phyloP scores from a whole-genome alignment of 257 asterid genomes.

The Rauvolfia tetraphylla region DNA sequence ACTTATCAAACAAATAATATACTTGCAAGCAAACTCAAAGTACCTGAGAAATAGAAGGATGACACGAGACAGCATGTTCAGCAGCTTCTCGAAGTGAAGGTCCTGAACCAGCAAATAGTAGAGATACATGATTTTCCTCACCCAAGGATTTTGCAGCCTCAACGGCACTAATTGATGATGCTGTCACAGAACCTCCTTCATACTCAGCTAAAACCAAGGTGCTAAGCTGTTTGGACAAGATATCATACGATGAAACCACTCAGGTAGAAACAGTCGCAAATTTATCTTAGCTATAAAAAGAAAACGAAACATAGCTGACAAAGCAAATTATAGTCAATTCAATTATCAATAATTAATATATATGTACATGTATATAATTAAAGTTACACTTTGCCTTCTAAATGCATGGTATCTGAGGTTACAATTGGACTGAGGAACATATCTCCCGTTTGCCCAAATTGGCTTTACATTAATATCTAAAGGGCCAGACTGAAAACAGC shows the following conservation, averaged over 20 bases:
- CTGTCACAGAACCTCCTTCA: conserved; percentile 65
- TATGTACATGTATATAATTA: background rate
- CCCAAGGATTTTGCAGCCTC: conserved; percentile 81
- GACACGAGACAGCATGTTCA: conserved; percentile 65
- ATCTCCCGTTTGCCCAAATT: background rate
- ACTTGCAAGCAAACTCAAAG: background rate
- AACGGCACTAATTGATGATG: conserved; percentile 71
- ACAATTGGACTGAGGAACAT: background rate
- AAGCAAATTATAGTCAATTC: background rate
- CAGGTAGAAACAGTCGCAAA: background rate
- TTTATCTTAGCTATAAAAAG: background rate
- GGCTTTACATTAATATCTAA: background rate
- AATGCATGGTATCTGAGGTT: background rate
- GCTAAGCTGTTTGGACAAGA: conserved; percentile 47
- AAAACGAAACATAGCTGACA: background rate
- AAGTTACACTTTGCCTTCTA: background rate
- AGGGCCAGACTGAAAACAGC: background rate
- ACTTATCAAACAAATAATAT: background rate
- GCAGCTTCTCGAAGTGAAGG: conserved; percentile 76
- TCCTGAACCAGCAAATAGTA: conserved; percentile 89
- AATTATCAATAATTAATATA: too few relatives aligned
- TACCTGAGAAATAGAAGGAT: conserved; percentile 80
- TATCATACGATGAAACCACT: background rate
- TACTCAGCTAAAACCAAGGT: conserved; percentile 84
- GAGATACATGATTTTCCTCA: conserved; percentile 51